phyloP scores from a whole-genome alignment of 225 moss, liverwort and hornwort genomes.

The Pseudisothecium myosuroides region DNA sequence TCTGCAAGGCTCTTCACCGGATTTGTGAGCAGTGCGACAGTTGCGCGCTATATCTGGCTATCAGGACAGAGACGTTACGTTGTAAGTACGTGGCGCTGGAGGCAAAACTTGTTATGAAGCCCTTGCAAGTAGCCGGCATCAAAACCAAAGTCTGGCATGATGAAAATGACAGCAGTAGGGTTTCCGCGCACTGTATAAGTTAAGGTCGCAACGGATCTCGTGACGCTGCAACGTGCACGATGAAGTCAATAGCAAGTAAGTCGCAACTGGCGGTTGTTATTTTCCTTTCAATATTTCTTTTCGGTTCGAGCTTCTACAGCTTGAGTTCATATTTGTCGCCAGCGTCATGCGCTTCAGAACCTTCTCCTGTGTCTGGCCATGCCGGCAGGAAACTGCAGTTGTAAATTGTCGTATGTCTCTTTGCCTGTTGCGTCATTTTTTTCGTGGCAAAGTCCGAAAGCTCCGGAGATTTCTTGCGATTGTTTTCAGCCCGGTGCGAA shows the following conservation, averaged over 20 bases:
- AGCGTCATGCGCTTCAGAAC: background rate
- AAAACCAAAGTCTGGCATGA: background rate
- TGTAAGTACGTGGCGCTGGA: background rate
- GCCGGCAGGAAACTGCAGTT: slow-evolving; percentile 2
- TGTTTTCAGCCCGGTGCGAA: background rate
- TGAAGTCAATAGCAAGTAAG: background rate
- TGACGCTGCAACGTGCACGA: background rate
- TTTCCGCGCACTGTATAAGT: background rate
- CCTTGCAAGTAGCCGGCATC: background rate
- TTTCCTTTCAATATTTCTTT: background rate
- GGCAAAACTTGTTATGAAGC: background rate
- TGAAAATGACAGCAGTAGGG: no score
- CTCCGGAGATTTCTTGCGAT: background rate
- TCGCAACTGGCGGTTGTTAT: background rate
- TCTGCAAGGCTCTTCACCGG: background rate
- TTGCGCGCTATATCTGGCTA: background rate
- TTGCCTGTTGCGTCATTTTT: background rate
- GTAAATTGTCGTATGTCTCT: background rate
- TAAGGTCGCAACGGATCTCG: background rate
- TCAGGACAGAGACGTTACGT: no score
- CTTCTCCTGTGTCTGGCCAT: background rate
- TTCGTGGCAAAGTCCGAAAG: background rate
- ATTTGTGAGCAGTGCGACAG: background rate
- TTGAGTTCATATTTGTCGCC: background rate
- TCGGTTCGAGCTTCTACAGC: background rate